Conservation (phyloP, 257 asterid species). For the Gentiana dahurica region DNA sequence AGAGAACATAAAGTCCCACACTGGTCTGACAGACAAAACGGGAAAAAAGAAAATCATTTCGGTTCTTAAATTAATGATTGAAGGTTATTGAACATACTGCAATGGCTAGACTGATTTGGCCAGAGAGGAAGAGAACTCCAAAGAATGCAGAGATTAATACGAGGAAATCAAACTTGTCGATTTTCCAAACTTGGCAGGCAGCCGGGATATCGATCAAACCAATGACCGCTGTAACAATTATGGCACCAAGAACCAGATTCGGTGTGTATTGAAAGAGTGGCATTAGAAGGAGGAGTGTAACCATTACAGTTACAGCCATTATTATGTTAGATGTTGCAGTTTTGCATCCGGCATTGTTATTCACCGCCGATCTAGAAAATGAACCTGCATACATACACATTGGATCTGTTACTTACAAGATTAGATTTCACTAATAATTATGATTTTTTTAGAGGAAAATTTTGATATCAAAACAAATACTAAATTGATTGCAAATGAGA, state of each 20-base stretch:
- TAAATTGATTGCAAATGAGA: background rate
- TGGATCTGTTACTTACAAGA: too few species aligned
- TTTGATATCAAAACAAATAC: background rate
- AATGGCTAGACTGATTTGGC: constrained; percentile 65
- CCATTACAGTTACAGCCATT: constrained; percentile 82
- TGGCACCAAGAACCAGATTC: constrained; percentile 70
- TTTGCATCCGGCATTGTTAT: constrained; percentile 87
- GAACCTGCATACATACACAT: constrained; percentile 33
- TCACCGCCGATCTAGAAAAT: constrained; percentile 89
- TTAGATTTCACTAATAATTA: too few species aligned
- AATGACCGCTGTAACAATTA: constrained; percentile 72
- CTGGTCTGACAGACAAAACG: too few species aligned
- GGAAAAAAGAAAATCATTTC: too few species aligned
- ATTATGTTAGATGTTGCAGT: constrained; percentile 70
- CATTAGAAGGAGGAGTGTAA: constrained; percentile 81
- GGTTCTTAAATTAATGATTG: background rate
- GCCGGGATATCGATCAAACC: constrained; percentile 85
- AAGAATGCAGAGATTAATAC: constrained; percentile 66
- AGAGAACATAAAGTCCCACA: too few species aligned
- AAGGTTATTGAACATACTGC: constrained; percentile 35
- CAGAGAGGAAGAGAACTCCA: constrained; percentile 79
- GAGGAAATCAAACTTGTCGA: constrained; percentile 68
- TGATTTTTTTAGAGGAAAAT: background rate
- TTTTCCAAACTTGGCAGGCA: constrained; percentile 64
- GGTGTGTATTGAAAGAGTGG: constrained; percentile 90